Evolutionary conservation across 2,329 filamentous ascomycete genomes (phyloP), one percentile per base, ranked within the genome.

Genomic region (Nemania sp.): DNA sequence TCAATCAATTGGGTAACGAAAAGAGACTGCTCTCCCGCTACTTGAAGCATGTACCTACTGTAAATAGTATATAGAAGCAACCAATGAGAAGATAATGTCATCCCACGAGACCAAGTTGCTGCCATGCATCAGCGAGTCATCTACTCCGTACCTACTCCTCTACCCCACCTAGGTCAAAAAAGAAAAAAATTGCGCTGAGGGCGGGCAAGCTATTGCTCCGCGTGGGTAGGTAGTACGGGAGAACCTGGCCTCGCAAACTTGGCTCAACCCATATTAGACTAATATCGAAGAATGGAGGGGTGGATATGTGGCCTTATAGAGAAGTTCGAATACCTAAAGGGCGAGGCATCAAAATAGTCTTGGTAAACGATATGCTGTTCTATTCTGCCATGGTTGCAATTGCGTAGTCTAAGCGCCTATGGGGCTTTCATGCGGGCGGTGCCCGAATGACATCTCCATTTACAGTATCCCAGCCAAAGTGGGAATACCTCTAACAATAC

Each of bases 341-440:
- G 15, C 34, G 30, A 20, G 47, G 17, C 22, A 26, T 36, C 34
- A 34, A n/a, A 30, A 28, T 24, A 33, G 3, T 17, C 9, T 23
- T 43, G 9, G 26, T 45, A 42, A 23, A 15, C 2, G 28, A 36
- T 8, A 6, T 17, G 3, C 37, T 45, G 23, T 43, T 49, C 26
- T 34, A 54, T 54, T 50, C 23, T 22, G 37, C 50, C 23, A 37
- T 42, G 15, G n/a, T 26, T 34, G 28, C 20, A 40, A 42, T 42
- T 7, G 24, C 26, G 34, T 37, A 51, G n/a, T n/a, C n/a, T n/a
- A n/a, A n/a, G n/a, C n/a, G n/a, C n/a, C n/a, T n/a, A n/a, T n/a
- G n/a, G n/a, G n/a, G n/a, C n/a, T 11, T 39, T 19, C 28, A 45
- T 36, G 20, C 12, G 23, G 17, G 24, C 17, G 36, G 14, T 15